Base-by-base conservation (phyloP, 2,329 filamentous ascomycete species). In the Fusarium tanahbumbuense region DNA sequence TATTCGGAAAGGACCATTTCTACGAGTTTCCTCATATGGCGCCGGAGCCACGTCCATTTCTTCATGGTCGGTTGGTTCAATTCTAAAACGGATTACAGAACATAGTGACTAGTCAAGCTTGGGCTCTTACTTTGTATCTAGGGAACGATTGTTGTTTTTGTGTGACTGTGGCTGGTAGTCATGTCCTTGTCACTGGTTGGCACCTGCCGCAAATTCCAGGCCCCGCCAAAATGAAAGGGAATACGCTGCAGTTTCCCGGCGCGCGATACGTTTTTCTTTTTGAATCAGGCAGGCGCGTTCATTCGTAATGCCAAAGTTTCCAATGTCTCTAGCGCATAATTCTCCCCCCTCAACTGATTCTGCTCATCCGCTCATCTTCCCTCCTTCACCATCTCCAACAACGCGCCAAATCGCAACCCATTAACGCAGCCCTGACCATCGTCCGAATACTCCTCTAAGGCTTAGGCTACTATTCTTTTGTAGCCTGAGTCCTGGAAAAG, bases 321-420 rank as follows among this genome's bases (percentile, higher is more conserved):
- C 8, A 16, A 32, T 32, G 30, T 1, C 15, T 32, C 13, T 32
- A 8, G 30, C 16, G 30, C 7, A 30, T 13, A 3, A 30, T 7
- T 0, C 6, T 30, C 16, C 0, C 15, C 30, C 15, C 8, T 34
- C 30, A 9, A 32, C 2, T 0, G 5, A 18, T 34, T 9, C 7
- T 32, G 4, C 2, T 32, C 15, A 10, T 9, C 1, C 32, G 5
- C 4, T 37, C 5, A 6, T 18, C 16, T 37, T 37, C 16, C 32
- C 16, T 37, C 32, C 16, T 18, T 37, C 32, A 18, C 9, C 32
- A 37, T 18, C 32, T 18, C 16, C 32, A 18, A 11, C 32, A 18
- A 11, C 32, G 5, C 32, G 16, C 16, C 32, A 11, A 18, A 37
- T 10, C 32, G 16, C 8, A 0, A 6, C 5, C 16, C 0, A 37